phyloP scores from a whole-genome alignment of 352 stramenopile genomes.

The Phytophthora tentaculata region DNA sequence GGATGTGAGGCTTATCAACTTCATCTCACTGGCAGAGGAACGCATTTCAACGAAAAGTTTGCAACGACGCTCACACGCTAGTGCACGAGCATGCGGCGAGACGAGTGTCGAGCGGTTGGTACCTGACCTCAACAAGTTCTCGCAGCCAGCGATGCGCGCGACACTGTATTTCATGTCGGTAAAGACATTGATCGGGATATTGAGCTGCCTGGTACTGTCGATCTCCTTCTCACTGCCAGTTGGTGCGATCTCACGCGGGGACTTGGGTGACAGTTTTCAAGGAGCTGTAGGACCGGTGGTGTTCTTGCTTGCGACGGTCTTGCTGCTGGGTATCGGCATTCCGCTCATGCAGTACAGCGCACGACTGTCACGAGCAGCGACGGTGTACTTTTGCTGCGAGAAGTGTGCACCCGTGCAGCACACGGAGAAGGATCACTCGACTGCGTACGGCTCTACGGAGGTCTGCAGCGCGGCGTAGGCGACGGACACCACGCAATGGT shows the following conservation, averaged over 20 bases:
- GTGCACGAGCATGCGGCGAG: slow-evolving; percentile 44
- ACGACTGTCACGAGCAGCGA: slow-evolving; percentile 47
- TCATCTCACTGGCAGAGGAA: slow-evolving; percentile 55
- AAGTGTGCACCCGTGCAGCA: slow-evolving; percentile 57
- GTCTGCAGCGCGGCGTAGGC: slow-evolving; percentile 15
- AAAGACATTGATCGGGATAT: slow-evolving; percentile 57
- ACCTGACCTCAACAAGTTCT: slow-evolving; percentile 54
- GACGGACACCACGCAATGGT: background rate
- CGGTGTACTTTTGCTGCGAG: slow-evolving; percentile 76
- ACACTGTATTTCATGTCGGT: slow-evolving; percentile 69
- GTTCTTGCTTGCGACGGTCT: slow-evolving; percentile 49
- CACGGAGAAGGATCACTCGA: slow-evolving; percentile 25
- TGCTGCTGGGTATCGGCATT: slow-evolving; percentile 60
- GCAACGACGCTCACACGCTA: slow-evolving; percentile 36
- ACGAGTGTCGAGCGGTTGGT: slow-evolving; percentile 53
- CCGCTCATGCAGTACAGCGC: slow-evolving; percentile 63
- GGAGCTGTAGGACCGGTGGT: slow-evolving; percentile 48
- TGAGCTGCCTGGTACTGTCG: slow-evolving; percentile 60
- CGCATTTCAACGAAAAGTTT: slow-evolving; percentile 56
- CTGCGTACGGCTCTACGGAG: slow-evolving; percentile 47
- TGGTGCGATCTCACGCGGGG: slow-evolving; percentile 41
- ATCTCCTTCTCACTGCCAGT: slow-evolving; percentile 63
- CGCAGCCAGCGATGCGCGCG: slow-evolving; percentile 45
- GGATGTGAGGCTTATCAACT: slow-evolving; percentile 72
- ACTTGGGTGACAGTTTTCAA: slow-evolving; percentile 48